phyloP scores from a whole-genome alignment of 805 yeast species.

The Myxozyma geophila region DNA sequence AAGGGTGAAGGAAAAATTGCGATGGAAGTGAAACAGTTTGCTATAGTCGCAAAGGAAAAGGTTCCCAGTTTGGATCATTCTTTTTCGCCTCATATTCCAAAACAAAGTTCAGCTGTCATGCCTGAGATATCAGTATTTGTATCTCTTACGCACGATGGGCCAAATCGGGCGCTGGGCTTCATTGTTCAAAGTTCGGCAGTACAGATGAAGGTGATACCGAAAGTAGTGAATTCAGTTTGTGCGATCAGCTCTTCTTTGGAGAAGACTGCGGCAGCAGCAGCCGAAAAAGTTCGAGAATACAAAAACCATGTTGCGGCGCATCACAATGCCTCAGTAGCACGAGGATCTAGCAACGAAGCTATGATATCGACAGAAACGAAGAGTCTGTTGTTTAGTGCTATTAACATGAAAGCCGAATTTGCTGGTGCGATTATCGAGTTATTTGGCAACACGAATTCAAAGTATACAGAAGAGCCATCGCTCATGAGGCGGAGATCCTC shows the following conservation, averaged over 20 bases:
- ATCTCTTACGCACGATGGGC: slow-evolving; percentile 19
- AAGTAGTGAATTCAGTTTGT: slow-evolving; percentile 17
- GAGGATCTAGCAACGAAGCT: slow-evolving; percentile 2
- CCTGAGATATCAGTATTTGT: slow-evolving; percentile 20
- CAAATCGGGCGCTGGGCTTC: slow-evolving; percentile 19
- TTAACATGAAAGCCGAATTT: slow-evolving; percentile 23
- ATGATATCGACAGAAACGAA: not conserved
- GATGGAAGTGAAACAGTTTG: slow-evolving; percentile 17
- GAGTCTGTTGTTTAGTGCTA: slow-evolving; percentile 13
- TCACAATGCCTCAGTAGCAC: slow-evolving; percentile 13
- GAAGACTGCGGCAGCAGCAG: slow-evolving; percentile 11
- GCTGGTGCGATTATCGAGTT: slow-evolving; percentile 34
- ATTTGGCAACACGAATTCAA: slow-evolving; percentile 27
- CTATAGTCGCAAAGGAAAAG: slow-evolving; percentile 8
- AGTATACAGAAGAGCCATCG: slow-evolving; percentile 31
- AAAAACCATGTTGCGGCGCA: slow-evolving; percentile 24
- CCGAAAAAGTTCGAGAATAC: slow-evolving; percentile 24
- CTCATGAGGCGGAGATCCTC: slow-evolving; percentile 5
- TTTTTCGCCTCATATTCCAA: not conserved
- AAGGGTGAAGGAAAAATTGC: slow-evolving; percentile 25
- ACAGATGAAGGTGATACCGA: slow-evolving; percentile 21
- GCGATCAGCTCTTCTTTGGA: slow-evolving; percentile 15
- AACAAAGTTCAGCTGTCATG: slow-evolving; percentile 21
- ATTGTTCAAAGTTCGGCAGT: slow-evolving; percentile 18
- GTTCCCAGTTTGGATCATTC: not conserved